These are phyloP conservation scores for Xerocomellus amylosporus DNA, from an alignment of 768 basidiomycete species.

Conservation along the genomic window DNA sequence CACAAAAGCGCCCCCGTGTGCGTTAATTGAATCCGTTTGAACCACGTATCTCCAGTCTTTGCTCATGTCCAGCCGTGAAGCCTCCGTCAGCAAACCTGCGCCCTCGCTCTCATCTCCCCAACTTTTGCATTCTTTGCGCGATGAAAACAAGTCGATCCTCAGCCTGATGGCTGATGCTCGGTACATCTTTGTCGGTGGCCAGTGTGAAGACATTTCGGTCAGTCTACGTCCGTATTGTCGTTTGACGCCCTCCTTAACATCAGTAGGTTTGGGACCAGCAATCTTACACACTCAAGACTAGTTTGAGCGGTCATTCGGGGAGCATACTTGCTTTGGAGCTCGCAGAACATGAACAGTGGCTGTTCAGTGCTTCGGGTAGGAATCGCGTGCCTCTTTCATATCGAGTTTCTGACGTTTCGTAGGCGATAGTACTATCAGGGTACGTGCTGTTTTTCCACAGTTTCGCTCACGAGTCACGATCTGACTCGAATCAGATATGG, in stretches of 20 bases:
- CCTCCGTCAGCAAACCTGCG: slow-evolving; percentile 58
- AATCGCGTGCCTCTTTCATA: background rate
- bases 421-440: slow-evolving; percentile 89
- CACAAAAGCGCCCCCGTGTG: slow-evolving; percentile 25
- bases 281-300: slow-evolving; percentile 63
- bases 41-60: background rate
- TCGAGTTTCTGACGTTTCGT: slow-evolving; percentile 2
- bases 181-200: slow-evolving; percentile 82
- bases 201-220: slow-evolving; percentile 74
- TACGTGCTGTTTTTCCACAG: slow-evolving; percentile 33
- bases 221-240: slow-evolving; percentile 18
- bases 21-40: slow-evolving; percentile 7
- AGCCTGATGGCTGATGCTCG: slow-evolving; percentile 68
- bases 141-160: slow-evolving; percentile 66
- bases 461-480: slow-evolving; percentile 2
- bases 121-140: slow-evolving; percentile 68
- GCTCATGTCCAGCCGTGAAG: slow-evolving; percentile 32
- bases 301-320: slow-evolving; percentile 77
- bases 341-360: slow-evolving; percentile 72
- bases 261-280: slow-evolving; percentile 81
- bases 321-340: slow-evolving; percentile 80
- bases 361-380: slow-evolving; percentile 87
- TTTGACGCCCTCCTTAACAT: background rate
- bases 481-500: slow-evolving; percentile 61
- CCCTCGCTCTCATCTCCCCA: slow-evolving; percentile 45